phyloP scores from a whole-genome alignment of 2,329 filamentous ascomycete genomes.

The Triangularia verruculosa region DNA sequence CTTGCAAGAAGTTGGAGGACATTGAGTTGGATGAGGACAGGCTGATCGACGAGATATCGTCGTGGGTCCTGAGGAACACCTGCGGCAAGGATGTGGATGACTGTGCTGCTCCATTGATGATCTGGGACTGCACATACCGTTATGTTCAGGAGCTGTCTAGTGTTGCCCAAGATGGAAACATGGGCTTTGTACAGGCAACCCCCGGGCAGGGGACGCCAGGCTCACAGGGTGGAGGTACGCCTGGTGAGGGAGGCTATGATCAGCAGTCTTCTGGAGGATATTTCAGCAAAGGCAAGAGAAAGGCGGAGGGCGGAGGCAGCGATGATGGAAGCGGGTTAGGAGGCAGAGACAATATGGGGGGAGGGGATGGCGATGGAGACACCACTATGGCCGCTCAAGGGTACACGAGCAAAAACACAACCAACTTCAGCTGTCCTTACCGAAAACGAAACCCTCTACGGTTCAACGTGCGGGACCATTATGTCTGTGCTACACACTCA shows the following conservation, averaged over 20 bases:
- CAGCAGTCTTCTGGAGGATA: conserved; percentile 11
- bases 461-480: conserved; percentile 28
- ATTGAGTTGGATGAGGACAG: conserved; percentile 17
- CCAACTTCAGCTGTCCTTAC: conserved; percentile 29
- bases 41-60: conserved; percentile 26
- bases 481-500: conserved; percentile 29
- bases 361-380: conserved; percentile 19
- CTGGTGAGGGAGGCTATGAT: conserved; percentile 10
- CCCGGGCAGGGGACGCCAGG: conserved; percentile 21
- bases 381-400: conserved; percentile 16
- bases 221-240: conserved; percentile 15
- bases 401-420: conserved; percentile 18
- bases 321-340: conserved; percentile 23
- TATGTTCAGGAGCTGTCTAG: conserved; percentile 26
- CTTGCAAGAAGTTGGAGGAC: conserved; percentile 12
- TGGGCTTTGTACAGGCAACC: conserved; percentile 15
- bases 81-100: conserved; percentile 28
- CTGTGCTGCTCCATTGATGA: conserved; percentile 25
- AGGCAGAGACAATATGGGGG: conserved; percentile 14
- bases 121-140: conserved; percentile 27
- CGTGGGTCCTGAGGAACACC: conserved; percentile 25
- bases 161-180: conserved; percentile 19
- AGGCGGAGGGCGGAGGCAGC: conserved; percentile 25
- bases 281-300: conserved; percentile 25
- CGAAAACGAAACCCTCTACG: conserved; percentile 29